These are phyloP conservation scores for Leishmania tropica DNA, from an alignment of 208 protist species.

Conservation along the genomic window DNA sequence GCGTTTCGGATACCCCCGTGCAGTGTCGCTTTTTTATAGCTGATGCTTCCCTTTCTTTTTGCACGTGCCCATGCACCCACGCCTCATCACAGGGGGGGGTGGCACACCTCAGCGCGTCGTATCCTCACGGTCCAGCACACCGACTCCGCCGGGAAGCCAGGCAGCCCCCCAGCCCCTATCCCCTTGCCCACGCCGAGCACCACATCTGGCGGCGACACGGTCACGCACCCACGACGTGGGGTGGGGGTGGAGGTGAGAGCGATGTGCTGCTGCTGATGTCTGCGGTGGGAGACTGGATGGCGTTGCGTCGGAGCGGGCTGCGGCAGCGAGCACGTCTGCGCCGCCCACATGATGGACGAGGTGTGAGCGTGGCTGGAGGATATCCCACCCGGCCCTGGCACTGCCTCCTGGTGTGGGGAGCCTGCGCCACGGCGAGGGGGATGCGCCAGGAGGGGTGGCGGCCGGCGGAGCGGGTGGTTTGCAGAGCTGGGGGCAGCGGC, in stretches of 20 bases:
- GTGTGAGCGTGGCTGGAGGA: neutral
- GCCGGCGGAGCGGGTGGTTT: neutral
- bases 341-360: neutral
- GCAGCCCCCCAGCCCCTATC: neutral
- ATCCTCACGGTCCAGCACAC: neutral
- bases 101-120: neutral
- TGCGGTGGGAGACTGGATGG: neutral
- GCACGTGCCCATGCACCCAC: neutral
- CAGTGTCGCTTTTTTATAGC: too few species aligned
- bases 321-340: neutral
- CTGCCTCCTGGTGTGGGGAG: neutral
- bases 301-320: neutral
- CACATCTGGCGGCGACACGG: neutral
- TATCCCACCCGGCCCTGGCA: neutral
- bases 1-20: too few species aligned
- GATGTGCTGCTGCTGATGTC: neutral
- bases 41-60: too few species aligned
- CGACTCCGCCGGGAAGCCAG: neutral
- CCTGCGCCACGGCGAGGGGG: neutral
- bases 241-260: neutral
- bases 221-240: neutral
- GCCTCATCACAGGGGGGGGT: neutral
- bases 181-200: neutral
- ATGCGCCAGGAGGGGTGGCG: neutral
- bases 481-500: neutral